phyloP scores from a whole-genome alignment of 768 basidiomycete species.

The Podaxis sp. region DNA sequence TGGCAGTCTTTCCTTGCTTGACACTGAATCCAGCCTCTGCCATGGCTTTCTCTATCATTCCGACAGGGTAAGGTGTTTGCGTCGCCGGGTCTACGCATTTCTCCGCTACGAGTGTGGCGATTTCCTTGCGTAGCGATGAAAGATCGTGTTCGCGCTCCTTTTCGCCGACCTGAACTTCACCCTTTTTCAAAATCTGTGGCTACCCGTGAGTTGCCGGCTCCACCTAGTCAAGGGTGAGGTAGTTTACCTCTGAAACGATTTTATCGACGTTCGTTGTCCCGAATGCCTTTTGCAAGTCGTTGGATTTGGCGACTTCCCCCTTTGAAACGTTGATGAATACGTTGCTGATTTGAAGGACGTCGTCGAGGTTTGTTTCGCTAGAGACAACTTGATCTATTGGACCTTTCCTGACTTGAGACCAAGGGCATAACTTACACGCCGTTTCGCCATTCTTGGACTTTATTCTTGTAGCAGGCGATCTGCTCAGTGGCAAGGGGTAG shows the following conservation, averaged over 20 bases:
- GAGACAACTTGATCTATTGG: background rate
- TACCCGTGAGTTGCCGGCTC: background rate
- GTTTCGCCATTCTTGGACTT: constrained; percentile 94
- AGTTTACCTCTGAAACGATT: constrained; percentile 75
- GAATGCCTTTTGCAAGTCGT: constrained; percentile 92
- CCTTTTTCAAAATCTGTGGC: constrained; percentile 85
- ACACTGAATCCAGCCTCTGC: constrained; percentile 91
- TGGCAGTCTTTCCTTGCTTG: constrained; percentile 85
- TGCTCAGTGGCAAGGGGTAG: constrained; percentile 16
- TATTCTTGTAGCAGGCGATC: constrained; percentile 99
- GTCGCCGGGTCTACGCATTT: constrained; percentile 95
- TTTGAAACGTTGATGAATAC: constrained; percentile 97
- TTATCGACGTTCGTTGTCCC: constrained; percentile 69
- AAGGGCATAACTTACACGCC: constrained; percentile 64
- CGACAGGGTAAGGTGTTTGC: constrained; percentile 86
- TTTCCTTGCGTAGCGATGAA: constrained; percentile 77
- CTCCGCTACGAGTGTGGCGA: constrained; percentile 91
- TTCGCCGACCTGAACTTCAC: constrained; percentile 95
- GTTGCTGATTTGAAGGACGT: constrained; percentile 94
- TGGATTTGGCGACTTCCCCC: constrained; percentile 86
- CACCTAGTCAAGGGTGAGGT: constrained; percentile 10
- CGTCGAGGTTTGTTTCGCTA: constrained; percentile 91
- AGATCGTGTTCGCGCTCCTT: constrained; percentile 95
- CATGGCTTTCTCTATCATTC: constrained; percentile 99
- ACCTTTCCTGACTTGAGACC: background rate